Evolutionary conservation across 75 land plant genomes (phyloP).

Genomic region (Pinus albicaulis): DNA sequence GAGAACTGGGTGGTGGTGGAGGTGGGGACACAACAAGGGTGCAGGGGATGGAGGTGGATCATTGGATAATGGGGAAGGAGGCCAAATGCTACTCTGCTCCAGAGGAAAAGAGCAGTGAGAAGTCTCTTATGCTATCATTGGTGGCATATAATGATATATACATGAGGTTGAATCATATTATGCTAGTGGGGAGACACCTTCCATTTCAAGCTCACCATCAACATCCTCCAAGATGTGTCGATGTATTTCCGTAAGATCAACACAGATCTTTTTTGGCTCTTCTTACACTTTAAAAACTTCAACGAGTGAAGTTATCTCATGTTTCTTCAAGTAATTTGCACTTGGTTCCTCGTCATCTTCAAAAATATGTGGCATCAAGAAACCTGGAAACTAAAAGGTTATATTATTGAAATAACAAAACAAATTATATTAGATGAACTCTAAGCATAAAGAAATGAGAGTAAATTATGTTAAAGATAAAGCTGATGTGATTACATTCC

Average conservation of each 20-base stretch:
- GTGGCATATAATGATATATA: constrained; percentile 14
- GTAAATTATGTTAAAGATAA: neutral
- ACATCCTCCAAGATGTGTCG: constrained; percentile 81
- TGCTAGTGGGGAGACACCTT: constrained; percentile 74
- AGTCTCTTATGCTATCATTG: constrained; percentile 1
- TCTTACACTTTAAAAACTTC: constrained; percentile 18
- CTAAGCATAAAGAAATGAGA: neutral
- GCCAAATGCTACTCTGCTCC: constrained; percentile 16
- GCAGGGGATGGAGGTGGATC: constrained; percentile 54
- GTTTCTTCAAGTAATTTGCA: constrained; percentile 15
- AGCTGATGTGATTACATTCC: constrained; percentile 60
- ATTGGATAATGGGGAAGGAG: constrained; percentile 51
- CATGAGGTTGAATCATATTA: constrained; percentile 30
- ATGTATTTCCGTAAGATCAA: constrained; percentile 54
- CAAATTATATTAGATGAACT: neutral
- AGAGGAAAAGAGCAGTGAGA: neutral
- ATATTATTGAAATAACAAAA: constrained; percentile 65
- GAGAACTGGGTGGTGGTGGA: constrained; percentile 12
- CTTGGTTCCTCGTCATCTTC: constrained; percentile 68
- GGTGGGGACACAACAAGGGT: constrained; percentile 32
- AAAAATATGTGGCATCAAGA: constrained; percentile 61
- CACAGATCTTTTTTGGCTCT: constrained; percentile 20
- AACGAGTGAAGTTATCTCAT: constrained; percentile 9
- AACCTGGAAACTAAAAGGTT: constrained; percentile 72
- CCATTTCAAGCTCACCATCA: constrained; percentile 98